Conservation (phyloP, 345 rosid genomes). For the Rhizophora mangle region DNA sequence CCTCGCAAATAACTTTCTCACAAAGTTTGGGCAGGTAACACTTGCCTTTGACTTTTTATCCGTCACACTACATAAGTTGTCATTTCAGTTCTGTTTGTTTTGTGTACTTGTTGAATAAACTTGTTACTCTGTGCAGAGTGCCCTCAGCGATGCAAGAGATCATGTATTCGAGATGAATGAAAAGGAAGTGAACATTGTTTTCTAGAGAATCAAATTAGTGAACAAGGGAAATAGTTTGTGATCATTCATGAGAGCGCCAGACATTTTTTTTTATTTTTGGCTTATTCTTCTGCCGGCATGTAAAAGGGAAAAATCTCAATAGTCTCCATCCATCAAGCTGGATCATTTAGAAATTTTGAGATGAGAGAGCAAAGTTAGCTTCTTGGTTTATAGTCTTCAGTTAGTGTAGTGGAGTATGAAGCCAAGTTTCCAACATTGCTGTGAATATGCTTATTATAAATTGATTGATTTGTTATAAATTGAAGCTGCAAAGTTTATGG, state of each 20-base stretch:
- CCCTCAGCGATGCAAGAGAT: constrained; percentile 82
- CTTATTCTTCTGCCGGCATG: constrained; percentile 21
- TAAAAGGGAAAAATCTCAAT: constrained; percentile 9
- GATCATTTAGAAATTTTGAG: constrained; percentile 13
- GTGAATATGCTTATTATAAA: not conserved
- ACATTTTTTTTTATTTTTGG: constrained; percentile 11
- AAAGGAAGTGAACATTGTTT: constrained; percentile 79
- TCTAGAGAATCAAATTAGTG: constrained; percentile 37
- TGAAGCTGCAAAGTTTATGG: not conserved
- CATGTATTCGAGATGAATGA: constrained; percentile 95
- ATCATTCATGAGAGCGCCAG: constrained; percentile 4
- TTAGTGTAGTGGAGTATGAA: too few species aligned
- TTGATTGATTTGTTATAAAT: not conserved
- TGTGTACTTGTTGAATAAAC: not conserved
- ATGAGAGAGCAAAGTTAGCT: constrained; percentile 15
- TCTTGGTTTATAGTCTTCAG: not conserved
- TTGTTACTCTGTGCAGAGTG: constrained; percentile 51
- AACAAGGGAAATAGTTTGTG: constrained; percentile 7
- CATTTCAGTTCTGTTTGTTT: not conserved
- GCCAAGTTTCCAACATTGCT: not conserved
- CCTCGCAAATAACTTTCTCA: constrained; percentile 82
- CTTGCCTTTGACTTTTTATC: not conserved
- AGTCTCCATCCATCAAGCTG: not conserved
- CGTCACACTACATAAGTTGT: not conserved
- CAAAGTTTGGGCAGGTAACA: constrained; percentile 91